Base-by-base conservation (phyloP, 1,284 basidiomycete species). In the Tilletiopsis washingtonensis region DNA sequence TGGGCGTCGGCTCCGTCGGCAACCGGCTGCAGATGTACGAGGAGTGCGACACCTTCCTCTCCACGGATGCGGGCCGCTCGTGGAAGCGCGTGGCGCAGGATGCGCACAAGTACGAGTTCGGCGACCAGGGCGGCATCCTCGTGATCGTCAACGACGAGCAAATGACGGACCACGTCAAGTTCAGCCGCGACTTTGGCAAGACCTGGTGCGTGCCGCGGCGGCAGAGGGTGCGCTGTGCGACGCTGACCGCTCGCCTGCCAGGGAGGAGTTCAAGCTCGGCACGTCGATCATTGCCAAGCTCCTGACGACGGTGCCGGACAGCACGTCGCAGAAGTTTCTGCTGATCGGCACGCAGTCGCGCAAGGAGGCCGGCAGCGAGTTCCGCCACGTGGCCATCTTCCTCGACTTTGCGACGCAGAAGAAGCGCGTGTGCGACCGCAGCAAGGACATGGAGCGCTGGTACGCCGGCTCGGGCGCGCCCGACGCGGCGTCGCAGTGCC, bases 81-180 rank as follows among this genome's bases (percentile, higher is more conserved):
- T 98, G 93, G 93, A 77, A 67, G 26, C 88, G 88, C 84, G 79
- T 86, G 7, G 78, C 78, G 37, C 77, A 77, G 51, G 84, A 85
- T 19, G 87, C 93, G 0, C 84, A 90, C 74, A 89, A 90, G 75
- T 96, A 96, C 71, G 91, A 96, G 74, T 93, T 97, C 74, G 93
- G 93, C 15, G 93, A 96, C 69, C 81, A 79, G 78, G 71, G 93
- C 1, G 85, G 84, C 58, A 79, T 97, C 27, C 75, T 97, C 27
- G 82, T 97, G 19, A 78, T 85, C 14, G 82, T 90, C 6, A 84
- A 91, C 60, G 91, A 98, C 66, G 91, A 96, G 64, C 84, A 86
- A 37, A 72, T 76, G n/a, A 84, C 83, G 1, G 81, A 87, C 59
- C 76, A 78, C 26, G 76, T 96, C 27, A 78, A 77, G 40, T 97